These are phyloP conservation scores for Phaeosphaeriaceae sp. DNA, from an alignment of 2,329 filamentous ascomycete genomes.

Conservation along the genomic window DNA sequence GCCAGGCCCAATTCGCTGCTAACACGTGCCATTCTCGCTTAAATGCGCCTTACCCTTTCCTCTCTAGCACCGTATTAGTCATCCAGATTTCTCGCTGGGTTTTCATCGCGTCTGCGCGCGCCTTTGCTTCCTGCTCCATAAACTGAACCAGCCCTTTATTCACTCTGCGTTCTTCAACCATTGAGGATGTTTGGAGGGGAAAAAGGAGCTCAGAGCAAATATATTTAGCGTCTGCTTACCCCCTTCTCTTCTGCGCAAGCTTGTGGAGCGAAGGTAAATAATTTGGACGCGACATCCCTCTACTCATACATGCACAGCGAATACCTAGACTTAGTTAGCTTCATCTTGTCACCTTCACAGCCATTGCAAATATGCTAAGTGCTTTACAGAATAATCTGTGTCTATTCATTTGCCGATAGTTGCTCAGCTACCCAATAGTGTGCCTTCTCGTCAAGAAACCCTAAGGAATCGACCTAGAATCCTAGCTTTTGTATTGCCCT, in stretches of 20 bases:
- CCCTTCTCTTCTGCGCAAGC: constrained; percentile 55
- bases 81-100: constrained; percentile 25
- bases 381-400: background rate
- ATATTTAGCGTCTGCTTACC: constrained; percentile 62
- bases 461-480: background rate
- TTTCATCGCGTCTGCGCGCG: constrained; percentile 30
- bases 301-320: no score
- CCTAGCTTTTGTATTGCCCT: constrained; percentile 7
- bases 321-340: no score
- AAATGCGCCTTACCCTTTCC: constrained; percentile 6
- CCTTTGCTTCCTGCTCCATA: constrained; percentile 43
- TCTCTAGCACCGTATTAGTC: constrained; percentile 32
- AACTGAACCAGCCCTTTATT: constrained; percentile 61
- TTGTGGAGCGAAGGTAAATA: constrained; percentile 56
- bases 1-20: constrained; percentile 24
- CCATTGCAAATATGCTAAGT: background rate
- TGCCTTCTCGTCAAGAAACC: background rate
- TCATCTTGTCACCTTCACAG: background rate
- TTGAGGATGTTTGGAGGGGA: constrained; percentile 69
- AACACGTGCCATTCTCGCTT: no score
- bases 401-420: background rate
- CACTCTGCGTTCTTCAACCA: constrained; percentile 68
- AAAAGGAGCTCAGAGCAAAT: constrained; percentile 66
- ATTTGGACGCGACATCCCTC: constrained; percentile 52
- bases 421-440: background rate